Evolutionary conservation across 805 yeast genomes (phyloP).

Genomic region (Sungouiella thailandica): DNA sequence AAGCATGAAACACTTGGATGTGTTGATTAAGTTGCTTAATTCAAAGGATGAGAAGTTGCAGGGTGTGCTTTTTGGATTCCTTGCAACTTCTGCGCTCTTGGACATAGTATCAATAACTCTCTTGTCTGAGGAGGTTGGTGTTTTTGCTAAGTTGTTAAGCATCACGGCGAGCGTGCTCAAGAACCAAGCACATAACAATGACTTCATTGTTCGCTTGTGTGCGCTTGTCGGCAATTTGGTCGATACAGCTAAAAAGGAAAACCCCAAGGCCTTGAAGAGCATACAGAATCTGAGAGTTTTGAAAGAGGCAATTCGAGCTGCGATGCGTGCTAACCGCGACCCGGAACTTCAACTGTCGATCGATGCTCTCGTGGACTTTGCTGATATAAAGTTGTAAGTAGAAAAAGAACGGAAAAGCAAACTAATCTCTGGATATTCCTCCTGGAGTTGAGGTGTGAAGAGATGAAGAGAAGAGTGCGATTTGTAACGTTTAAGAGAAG

Average conservation of each 20-base stretch:
- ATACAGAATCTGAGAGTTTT: conserved; percentile 1
- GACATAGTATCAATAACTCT: conserved; percentile 30
- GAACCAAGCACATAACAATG: conserved; percentile 19
- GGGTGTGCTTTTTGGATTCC: conserved; percentile 28
- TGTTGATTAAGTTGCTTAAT: conserved; percentile 30
- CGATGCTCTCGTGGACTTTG: conserved; percentile 12
- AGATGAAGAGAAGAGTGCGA: too few species aligned
- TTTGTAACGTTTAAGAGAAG: too few species aligned
- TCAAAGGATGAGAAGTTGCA: conserved; percentile 24
- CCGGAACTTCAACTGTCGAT: conserved; percentile 4
- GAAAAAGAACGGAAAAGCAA: too few species aligned
- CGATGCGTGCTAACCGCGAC: conserved; percentile 2
- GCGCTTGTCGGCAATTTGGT: conserved; percentile 19
- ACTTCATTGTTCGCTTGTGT: conserved; percentile 26
- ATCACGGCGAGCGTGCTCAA: conserved; percentile 19
- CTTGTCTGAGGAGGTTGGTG: conserved; percentile 9
- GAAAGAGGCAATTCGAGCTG: conserved; percentile 4
- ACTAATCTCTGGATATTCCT: too few species aligned
- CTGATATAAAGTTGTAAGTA: conserved; percentile 4
- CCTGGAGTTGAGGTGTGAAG: too few species aligned
- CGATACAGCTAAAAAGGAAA: conserved; percentile 9
- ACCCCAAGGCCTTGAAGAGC: neutral
- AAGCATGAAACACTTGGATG: conserved; percentile 26
- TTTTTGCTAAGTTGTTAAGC: conserved; percentile 14
- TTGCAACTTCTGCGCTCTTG: conserved; percentile 38